A percentile compares a stretch with the other conserved stretches of the same genome.
phyloP scores from a whole-genome alignment of 768 basidiomycete genomes.

The Psilocybe cubensis region DNA sequence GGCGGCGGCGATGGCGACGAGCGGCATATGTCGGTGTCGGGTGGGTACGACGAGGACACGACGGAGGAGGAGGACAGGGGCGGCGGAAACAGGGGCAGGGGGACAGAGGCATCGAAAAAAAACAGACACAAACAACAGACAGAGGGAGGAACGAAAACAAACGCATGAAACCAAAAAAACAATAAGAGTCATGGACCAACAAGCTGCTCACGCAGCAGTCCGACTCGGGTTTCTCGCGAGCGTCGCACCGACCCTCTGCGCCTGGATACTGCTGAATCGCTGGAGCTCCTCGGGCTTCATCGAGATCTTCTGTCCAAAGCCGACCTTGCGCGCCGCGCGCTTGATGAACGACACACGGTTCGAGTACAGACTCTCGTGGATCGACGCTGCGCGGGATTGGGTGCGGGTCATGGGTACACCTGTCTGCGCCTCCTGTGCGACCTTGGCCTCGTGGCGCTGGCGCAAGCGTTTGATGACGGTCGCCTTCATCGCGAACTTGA shows the following conservation, averaged over 20 bases:
- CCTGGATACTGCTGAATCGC: constrained; percentile 87
- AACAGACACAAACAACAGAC: not conserved
- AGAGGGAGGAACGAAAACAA: not conserved
- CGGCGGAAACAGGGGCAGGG: not conserved
- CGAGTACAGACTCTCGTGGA: constrained; percentile 92
- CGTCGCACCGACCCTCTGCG: constrained; percentile 73
- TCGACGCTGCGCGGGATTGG: constrained; percentile 84
- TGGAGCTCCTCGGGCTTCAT: constrained; percentile 87
- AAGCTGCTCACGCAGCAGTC: constrained; percentile 34
- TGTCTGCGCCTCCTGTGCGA: constrained; percentile 43
- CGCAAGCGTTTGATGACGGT: constrained; percentile 88
- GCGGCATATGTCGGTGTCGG: too few relatives aligned
- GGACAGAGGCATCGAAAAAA: not conserved
- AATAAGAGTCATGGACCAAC: not conserved
- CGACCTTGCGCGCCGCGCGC: constrained; percentile 85
- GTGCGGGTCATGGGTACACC: constrained; percentile 82
- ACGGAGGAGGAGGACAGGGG: too few relatives aligned
- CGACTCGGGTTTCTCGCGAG: constrained; percentile 79
- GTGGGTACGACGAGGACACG: too few relatives aligned
- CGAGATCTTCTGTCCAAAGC: constrained; percentile 79
- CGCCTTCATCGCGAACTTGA: constrained; percentile 97
- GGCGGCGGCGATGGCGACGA: too few relatives aligned
- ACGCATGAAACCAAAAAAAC: not conserved
- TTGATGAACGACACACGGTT: constrained; percentile 95
- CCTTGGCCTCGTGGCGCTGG: constrained; percentile 61